A percentile compares a stretch with the other conserved stretches of the same genome.
phyloP scores from a whole-genome alignment of 371 early-diverging fungal species.

The Mortierella sp. region DNA sequence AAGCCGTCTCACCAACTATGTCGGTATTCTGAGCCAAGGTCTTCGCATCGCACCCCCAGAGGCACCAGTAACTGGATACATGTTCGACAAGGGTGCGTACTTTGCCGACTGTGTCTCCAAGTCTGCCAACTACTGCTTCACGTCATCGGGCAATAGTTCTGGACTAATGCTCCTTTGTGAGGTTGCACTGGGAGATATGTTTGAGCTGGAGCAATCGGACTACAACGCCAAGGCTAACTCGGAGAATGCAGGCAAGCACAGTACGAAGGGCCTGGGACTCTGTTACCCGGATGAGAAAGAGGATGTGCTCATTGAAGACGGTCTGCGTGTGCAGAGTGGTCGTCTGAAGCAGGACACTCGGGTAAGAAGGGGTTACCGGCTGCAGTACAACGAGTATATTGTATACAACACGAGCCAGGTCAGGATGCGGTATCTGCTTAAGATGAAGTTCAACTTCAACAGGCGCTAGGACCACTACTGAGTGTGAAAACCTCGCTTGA shows the following conservation, averaged over 20 bases:
- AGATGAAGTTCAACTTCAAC: slow-evolving; percentile 59
- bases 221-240: slow-evolving; percentile 62
- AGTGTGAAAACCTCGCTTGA: too few relatives aligned
- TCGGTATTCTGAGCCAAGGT: slow-evolving; percentile 71
- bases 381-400: slow-evolving; percentile 63
- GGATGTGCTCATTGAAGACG: slow-evolving; percentile 33
- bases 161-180: slow-evolving; percentile 74
- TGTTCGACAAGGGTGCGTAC: slow-evolving; percentile 81
- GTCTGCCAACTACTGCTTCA: slow-evolving; percentile 75
- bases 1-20: slow-evolving; percentile 68
- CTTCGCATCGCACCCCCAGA: slow-evolving; percentile 72
- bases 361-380: background rate
- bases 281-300: slow-evolving; percentile 61
- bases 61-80: slow-evolving; percentile 73
- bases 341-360: slow-evolving; percentile 16
- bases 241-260: slow-evolving; percentile 57
- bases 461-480: slow-evolving; percentile 4
- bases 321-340: slow-evolving; percentile 37
- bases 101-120: slow-evolving; percentile 78
- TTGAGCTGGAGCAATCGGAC: slow-evolving; percentile 57
- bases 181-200: slow-evolving; percentile 70
- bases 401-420: slow-evolving; percentile 70
- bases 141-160: slow-evolving; percentile 39
- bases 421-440: slow-evolving; percentile 66
- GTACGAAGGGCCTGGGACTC: slow-evolving; percentile 66